Percentiles rank a stretch among this genome's conserved stretches.
Evolutionary conservation across 192 early-diverging fungal genomes (phyloP).

Genomic region (Gonapodya prolifera): DNA sequence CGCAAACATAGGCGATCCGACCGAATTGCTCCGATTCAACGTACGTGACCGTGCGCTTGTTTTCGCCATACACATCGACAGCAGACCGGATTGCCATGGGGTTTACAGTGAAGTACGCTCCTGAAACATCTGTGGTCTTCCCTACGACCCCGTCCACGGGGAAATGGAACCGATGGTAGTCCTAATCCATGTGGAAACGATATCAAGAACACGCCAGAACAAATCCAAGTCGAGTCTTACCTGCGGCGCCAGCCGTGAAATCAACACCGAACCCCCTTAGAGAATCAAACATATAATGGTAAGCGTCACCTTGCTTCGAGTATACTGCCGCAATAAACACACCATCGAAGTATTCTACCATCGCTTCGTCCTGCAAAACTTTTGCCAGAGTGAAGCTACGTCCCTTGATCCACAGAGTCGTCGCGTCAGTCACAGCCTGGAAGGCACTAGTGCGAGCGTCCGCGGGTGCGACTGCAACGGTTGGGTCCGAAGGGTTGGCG

Average conservation of each 20-base stretch:
- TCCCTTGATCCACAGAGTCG: slow-evolving; percentile 72
- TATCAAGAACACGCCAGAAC: not conserved
- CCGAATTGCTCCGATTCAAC: slow-evolving; percentile 56
- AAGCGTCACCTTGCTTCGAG: too few species aligned
- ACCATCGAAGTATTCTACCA: too few species aligned
- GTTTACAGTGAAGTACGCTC: slow-evolving; percentile 71
- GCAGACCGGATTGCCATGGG: slow-evolving; percentile 63
- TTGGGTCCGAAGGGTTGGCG: slow-evolving; percentile 23
- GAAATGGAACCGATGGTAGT: slow-evolving; percentile 71
- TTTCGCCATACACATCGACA: slow-evolving; percentile 69
- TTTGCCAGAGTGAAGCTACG: slow-evolving; percentile 46
- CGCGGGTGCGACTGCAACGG: slow-evolving; percentile 54
- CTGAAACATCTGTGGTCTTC: slow-evolving; percentile 33
- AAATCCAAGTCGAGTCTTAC: slow-evolving; percentile 8
- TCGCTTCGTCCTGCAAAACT: slow-evolving; percentile 43
- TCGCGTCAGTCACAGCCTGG: slow-evolving; percentile 46
- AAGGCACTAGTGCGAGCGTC: slow-evolving; percentile 63
- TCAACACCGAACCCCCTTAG: too few species aligned
- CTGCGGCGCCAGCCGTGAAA: slow-evolving; percentile 71
- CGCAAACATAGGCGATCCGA: slow-evolving; percentile 47
- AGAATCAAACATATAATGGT: too few species aligned
- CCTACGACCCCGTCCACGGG: slow-evolving; percentile 56
- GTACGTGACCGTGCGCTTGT: slow-evolving; percentile 49
- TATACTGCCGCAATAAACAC: too few species aligned
- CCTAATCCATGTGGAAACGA: not conserved